Evolutionary conservation across 257 asterid genomes (phyloP).

Genomic region (Petrea volubilis): DNA sequence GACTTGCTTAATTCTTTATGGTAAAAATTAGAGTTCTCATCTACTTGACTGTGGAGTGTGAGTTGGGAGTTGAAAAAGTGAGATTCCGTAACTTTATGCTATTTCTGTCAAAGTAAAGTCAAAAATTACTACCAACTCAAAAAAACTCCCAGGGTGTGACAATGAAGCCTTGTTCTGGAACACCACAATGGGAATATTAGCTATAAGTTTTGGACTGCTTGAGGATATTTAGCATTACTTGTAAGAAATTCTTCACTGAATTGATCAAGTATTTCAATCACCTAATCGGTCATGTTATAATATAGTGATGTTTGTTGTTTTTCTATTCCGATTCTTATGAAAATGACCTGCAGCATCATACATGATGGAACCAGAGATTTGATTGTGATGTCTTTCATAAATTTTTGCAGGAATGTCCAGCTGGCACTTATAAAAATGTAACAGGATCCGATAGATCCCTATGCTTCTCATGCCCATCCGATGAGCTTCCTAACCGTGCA

Average conservation of each 20-base stretch:
- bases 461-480: conserved; percentile 76
- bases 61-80: neutral
- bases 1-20: neutral
- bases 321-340: neutral
- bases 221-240: neutral
- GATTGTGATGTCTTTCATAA: conserved; percentile 15
- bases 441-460: conserved; percentile 85
- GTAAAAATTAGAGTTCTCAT: conserved; percentile 6
- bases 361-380: conserved; percentile 14
- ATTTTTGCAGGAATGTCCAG: conserved; percentile 81
- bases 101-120: neutral
- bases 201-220: neutral
- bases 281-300: conserved; percentile 1
- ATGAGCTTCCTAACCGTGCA: conserved; percentile 89
- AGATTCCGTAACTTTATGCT: neutral
- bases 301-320: neutral
- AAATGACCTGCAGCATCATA: neutral
- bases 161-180: neutral
- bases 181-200: neutral
- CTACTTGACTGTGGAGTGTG: neutral
- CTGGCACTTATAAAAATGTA: conserved; percentile 88
- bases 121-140: neutral
- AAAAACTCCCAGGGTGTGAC: neutral
- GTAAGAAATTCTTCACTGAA: neutral
- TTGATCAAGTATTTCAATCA: conserved; percentile 14